These are phyloP conservation scores for Logfia minima DNA, from an alignment of 129 eudicot genomes.

Conservation along the genomic window DNA sequence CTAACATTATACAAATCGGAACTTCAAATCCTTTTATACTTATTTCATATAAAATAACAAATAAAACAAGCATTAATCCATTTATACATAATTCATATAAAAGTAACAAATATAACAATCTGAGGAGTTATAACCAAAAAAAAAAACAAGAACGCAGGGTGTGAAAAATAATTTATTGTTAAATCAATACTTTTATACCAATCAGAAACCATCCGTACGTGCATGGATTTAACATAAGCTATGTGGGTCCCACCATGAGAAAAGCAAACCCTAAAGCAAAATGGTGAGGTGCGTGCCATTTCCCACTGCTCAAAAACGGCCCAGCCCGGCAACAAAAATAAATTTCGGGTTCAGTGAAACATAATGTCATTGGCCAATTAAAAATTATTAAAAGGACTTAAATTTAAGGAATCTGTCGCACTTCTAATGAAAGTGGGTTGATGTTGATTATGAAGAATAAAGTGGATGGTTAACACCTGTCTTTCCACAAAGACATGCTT, in stretches of 20 bases:
- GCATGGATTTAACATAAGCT: slow-evolving; percentile 10
- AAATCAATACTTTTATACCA: background rate
- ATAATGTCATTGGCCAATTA: slow-evolving; percentile 31
- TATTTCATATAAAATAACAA: too few relatives aligned
- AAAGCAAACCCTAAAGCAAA: slow-evolving; percentile 30
- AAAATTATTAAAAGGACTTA: slow-evolving; percentile 18
- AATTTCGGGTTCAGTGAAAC: slow-evolving; percentile 48
- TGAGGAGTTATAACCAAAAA: background rate
- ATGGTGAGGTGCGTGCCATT: slow-evolving; percentile 34
- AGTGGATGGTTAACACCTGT: slow-evolving; percentile 37
- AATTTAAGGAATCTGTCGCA: slow-evolving; percentile 45
- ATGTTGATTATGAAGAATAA: slow-evolving; percentile 11
- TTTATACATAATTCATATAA: background rate
- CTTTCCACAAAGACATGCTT: slow-evolving; percentile 39
- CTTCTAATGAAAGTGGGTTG: slow-evolving; percentile 26
- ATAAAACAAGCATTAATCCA: too few relatives aligned
- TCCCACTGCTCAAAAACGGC: slow-evolving; percentile 37
- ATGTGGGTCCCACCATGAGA: slow-evolving; percentile 10
- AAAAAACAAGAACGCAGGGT: background rate
- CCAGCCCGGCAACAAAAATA: slow-evolving; percentile 33
- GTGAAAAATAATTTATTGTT: background rate
- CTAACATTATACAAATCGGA: background rate
- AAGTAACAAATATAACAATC: background rate
- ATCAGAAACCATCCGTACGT: slow-evolving; percentile 28
- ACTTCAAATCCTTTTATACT: background rate